Percentiles rank a stretch among this genome's conserved stretches.
phyloP scores from a whole-genome alignment of 2,329 filamentous ascomycete species.

The Claviceps lovelessii region DNA sequence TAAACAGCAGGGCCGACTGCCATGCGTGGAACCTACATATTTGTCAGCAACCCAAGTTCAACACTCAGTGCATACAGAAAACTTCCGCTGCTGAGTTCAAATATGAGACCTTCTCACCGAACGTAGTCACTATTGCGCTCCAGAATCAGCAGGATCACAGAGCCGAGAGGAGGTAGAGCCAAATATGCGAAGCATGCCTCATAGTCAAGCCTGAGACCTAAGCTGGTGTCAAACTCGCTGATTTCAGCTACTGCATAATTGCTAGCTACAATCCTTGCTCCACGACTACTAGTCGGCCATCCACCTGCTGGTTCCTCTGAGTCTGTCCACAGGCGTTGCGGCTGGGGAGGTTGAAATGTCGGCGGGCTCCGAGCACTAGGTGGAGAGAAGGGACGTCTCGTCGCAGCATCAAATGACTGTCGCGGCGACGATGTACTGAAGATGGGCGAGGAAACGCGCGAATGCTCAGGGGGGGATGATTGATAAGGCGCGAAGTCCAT shows the following conservation, averaged over 20 bases:
- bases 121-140: slow-evolving; percentile 98
- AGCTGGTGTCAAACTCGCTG: slow-evolving; percentile 79
- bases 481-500: slow-evolving; percentile 98
- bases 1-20: slow-evolving; percentile 79
- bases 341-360: slow-evolving; percentile 36
- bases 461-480: slow-evolving; percentile 73
- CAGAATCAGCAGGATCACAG: slow-evolving; percentile 66
- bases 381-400: slow-evolving; percentile 41
- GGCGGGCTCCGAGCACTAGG: slow-evolving; percentile 27
- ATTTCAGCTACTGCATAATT: slow-evolving; percentile 35
- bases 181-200: slow-evolving; percentile 87
- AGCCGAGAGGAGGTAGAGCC: slow-evolving; percentile 69
- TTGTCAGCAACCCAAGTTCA: slow-evolving; percentile 8
- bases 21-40: slow-evolving; percentile 74
- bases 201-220: slow-evolving; percentile 74
- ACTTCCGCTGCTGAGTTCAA: background rate
- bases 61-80: background rate
- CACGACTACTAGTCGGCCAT: slow-evolving; percentile 8
- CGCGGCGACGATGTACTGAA: slow-evolving; percentile 28
- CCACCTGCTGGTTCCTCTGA: slow-evolving; percentile 24
- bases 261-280: slow-evolving; percentile 17
- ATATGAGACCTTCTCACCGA: slow-evolving; percentile 38
- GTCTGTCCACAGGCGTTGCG: slow-evolving; percentile 38
- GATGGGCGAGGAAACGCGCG: slow-evolving; percentile 62
- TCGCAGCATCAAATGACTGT: slow-evolving; percentile 39